These are phyloP conservation scores for Penicillium fimorum DNA, from an alignment of 495 filamentous ascomycete genomes.

Conservation along the genomic window DNA sequence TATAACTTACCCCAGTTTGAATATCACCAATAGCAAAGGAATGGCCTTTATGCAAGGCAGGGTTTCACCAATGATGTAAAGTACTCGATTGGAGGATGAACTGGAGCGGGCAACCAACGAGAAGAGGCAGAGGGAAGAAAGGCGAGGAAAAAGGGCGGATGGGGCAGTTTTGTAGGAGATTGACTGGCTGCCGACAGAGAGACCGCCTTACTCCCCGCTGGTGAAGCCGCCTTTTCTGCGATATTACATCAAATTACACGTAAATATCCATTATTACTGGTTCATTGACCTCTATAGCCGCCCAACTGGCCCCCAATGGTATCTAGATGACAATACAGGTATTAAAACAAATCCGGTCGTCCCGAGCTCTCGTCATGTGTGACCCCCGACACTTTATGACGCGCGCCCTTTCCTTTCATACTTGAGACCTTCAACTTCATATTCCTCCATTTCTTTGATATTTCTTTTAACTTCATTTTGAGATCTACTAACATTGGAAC, in stretches of 20 bases:
- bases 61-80: conserved; percentile 15
- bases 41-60: conserved; percentile 6
- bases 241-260: background rate
- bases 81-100: conserved; percentile 25
- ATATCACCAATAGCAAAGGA: conserved; percentile 6
- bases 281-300: background rate
- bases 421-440: too few species aligned
- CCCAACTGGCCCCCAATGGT: conserved; percentile 1
- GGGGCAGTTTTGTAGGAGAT: conserved; percentile 46
- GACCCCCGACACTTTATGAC: conserved; percentile 18
- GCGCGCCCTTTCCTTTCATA: background rate
- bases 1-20: conserved; percentile 5
- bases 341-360: conserved; percentile 20
- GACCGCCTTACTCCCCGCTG: conserved; percentile 12
- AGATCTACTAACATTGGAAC: background rate
- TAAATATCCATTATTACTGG: background rate
- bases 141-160: conserved; percentile 46
- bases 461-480: background rate
- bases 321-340: conserved; percentile 1
- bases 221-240: conserved; percentile 6
- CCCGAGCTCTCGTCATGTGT: conserved; percentile 29
- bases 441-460: too few species aligned
- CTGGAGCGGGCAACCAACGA: conserved; percentile 47
- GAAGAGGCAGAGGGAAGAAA: conserved; percentile 44
- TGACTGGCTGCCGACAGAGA: conserved; percentile 11